A percentile compares a stretch with the other conserved stretches of the same genome.
These are phyloP conservation scores for Thermothelomyces thermophilus DNA, from an alignment of 2,329 filamentous ascomycete genomes.

Conservation along the genomic window DNA sequence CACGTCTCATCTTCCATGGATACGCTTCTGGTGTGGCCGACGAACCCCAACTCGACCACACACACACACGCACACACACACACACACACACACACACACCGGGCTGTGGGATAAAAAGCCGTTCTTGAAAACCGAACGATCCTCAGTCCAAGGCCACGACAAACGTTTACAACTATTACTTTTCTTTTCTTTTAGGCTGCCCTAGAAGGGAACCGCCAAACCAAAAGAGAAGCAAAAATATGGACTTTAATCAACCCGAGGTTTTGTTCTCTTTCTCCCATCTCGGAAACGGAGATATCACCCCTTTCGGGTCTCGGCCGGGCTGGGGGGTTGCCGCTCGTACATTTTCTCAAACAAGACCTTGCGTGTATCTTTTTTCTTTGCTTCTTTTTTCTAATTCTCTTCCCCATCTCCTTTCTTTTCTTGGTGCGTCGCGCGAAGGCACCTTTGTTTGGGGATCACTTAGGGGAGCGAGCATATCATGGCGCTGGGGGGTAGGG, in stretches of 20 bases:
- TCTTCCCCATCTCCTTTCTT: background rate
- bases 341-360: background rate
- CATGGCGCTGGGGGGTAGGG: background rate
- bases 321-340: background rate
- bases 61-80: no score
- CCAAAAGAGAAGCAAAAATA: background rate
- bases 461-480: slow-evolving; percentile 1
- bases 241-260: slow-evolving; percentile 2
- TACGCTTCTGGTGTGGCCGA: background rate
- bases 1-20: background rate
- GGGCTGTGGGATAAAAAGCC: background rate
- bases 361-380: background rate
- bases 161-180: background rate
- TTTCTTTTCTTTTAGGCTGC: background rate
- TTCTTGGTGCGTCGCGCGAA: background rate
- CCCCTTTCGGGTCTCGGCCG: background rate
- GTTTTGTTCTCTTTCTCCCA: background rate
- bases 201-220: background rate
- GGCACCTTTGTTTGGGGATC: background rate
- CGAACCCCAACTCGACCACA: no score
- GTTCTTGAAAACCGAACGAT: background rate
- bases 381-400: background rate
- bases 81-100: background rate
- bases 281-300: background rate
- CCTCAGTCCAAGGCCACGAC: background rate